These are phyloP conservation scores for Backusella psychrophila DNA, from an alignment of 192 early-diverging fungal genomes.

Conservation along the genomic window DNA sequence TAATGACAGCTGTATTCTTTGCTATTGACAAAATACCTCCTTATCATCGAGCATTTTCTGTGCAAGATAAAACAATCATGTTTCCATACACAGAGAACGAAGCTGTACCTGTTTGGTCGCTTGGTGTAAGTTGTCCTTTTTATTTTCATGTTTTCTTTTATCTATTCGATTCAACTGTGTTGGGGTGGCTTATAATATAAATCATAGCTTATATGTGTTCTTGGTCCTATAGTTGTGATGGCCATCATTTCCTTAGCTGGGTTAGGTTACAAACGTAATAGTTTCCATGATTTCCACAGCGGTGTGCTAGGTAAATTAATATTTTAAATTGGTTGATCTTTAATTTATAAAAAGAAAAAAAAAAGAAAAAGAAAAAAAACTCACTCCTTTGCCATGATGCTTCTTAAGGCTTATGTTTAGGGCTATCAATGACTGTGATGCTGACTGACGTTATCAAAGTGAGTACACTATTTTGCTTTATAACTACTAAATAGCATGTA, in stretches of 20 bases:
- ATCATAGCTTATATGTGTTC: conserved; percentile 34
- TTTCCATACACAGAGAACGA: conserved; percentile 50
- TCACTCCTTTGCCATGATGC: not conserved
- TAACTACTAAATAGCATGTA: not conserved
- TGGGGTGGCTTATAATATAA: not conserved
- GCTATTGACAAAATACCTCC: conserved; percentile 55
- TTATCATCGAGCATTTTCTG: conserved; percentile 69
- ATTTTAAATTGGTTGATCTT: not conserved
- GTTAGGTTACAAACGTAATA: conserved; percentile 14
- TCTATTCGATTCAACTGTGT: not conserved
- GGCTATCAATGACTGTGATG: conserved; percentile 44
- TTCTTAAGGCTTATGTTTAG: conserved; percentile 38
- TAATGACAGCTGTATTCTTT: conserved; percentile 55
- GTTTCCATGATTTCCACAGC: conserved; percentile 42
- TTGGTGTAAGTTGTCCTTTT: conserved; percentile 13
- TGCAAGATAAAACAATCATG: conserved; percentile 65
- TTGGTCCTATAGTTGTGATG: conserved; percentile 38
- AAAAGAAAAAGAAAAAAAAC: not conserved
- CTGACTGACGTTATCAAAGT: conserved; percentile 49
- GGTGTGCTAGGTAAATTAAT: conserved; percentile 35
- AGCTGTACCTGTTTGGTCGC: conserved; percentile 41
- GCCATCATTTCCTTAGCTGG: conserved; percentile 22
- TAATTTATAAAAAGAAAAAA: not conserved
- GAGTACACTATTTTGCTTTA: not conserved
- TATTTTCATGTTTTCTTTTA: too few species aligned